Evolutionary conservation across 1,284 basidiomycete genomes (phyloP).

Genomic region (Austropuccinia psidii): DNA sequence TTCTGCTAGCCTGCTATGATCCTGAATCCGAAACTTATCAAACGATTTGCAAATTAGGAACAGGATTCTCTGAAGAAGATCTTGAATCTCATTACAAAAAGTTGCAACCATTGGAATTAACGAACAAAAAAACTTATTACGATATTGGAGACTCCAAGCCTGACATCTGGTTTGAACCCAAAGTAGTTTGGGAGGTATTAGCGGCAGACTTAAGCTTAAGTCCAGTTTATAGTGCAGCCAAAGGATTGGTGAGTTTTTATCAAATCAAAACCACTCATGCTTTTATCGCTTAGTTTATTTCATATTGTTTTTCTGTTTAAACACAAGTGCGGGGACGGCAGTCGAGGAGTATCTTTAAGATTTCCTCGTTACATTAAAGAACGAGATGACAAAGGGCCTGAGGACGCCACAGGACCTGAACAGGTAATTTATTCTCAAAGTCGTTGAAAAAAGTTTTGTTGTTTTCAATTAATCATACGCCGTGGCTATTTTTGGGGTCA

Average conservation of each 20-base stretch:
- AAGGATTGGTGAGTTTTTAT: slow-evolving; percentile 68
- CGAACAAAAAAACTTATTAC: slow-evolving; percentile 39
- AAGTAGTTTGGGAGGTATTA: slow-evolving; percentile 90
- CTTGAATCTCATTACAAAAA: slow-evolving; percentile 73
- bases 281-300: not conserved
- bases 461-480: not conserved
- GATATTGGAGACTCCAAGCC: slow-evolving; percentile 42
- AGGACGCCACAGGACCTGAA: slow-evolving; percentile 30
- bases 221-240: slow-evolving; percentile 94
- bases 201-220: slow-evolving; percentile 94
- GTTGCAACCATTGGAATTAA: slow-evolving; percentile 71
- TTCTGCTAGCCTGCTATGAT: slow-evolving; percentile 90
- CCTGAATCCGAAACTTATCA: slow-evolving; percentile 82
- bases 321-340: slow-evolving; percentile 26
- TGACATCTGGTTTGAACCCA: slow-evolving; percentile 45
- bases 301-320: not conserved
- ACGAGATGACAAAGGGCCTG: slow-evolving; percentile 27
- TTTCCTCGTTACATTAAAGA: slow-evolving; percentile 46
- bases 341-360: slow-evolving; percentile 37
- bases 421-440: not conserved
- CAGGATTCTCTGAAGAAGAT: slow-evolving; percentile 89
- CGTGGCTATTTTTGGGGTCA: not conserved
- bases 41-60: slow-evolving; percentile 97
- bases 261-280: too few species aligned
- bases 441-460: not conserved